Conservation (phyloP, 2,329 filamentous ascomycete species). For the Neofusicoccum sp. region DNA sequence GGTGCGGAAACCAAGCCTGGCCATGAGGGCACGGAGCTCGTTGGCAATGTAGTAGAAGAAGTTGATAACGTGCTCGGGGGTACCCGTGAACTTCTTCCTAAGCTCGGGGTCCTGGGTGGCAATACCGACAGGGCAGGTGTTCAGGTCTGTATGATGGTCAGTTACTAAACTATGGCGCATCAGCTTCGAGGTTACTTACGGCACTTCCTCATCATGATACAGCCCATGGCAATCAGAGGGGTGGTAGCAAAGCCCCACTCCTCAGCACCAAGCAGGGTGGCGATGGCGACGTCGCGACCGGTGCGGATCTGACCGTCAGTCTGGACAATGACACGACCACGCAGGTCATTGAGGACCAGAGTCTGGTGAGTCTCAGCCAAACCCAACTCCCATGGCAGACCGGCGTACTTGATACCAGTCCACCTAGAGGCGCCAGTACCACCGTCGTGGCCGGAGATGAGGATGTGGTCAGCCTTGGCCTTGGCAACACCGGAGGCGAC, state of each 20-base stretch:
- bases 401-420: constrained; percentile 98
- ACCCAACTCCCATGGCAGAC: constrained; percentile 94
- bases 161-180: not conserved
- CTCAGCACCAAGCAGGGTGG: constrained; percentile 93
- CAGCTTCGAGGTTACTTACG: constrained; percentile 34
- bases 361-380: constrained; percentile 97
- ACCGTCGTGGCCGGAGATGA: constrained; percentile 96
- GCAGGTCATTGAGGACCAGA: constrained; percentile 88
- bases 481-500: constrained; percentile 97
- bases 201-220: constrained; percentile 89
- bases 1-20: constrained; percentile 87
- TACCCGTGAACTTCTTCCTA: constrained; percentile 88
- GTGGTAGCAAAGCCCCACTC: constrained; percentile 97
- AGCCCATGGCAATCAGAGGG: constrained; percentile 93
- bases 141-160: constrained; percentile 41
- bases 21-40: constrained; percentile 95
- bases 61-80: constrained; percentile 95
- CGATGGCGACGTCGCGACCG: constrained; percentile 89
- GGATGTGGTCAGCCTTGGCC: constrained; percentile 93
- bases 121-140: constrained; percentile 89
- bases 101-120: constrained; percentile 94
- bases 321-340: constrained; percentile 92
- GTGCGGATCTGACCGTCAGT: constrained; percentile 93
- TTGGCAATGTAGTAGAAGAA: constrained; percentile 99
- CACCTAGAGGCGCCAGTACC: constrained; percentile 94